These are phyloP conservation scores for Chaetomium fimeti DNA, from an alignment of 495 filamentous ascomycete species.

Conservation along the genomic window DNA sequence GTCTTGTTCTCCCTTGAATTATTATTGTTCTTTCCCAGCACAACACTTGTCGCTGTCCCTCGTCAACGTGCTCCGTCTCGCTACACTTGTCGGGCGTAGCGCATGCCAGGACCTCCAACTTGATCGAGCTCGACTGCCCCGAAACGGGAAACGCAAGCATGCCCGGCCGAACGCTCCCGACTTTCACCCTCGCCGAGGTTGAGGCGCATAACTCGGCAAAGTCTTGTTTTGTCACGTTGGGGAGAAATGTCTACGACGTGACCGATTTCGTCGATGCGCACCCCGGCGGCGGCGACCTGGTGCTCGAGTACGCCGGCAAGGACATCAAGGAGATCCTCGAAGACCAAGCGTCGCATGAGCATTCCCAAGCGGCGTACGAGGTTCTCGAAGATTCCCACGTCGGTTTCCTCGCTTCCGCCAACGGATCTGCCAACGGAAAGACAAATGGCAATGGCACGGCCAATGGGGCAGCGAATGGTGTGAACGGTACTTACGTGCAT, in stretches of 20 bases:
- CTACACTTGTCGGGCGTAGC: background rate
- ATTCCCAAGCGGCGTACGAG: slow-evolving; percentile 90
- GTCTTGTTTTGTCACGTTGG: slow-evolving; percentile 92
- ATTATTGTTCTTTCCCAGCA: background rate
- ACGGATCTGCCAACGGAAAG: slow-evolving; percentile 26
- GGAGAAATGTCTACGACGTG: slow-evolving; percentile 89
- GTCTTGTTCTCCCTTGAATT: background rate
- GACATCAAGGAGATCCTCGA: slow-evolving; percentile 81
- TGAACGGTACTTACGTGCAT: slow-evolving; percentile 53
- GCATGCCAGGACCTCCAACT: background rate
- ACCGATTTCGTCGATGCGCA: slow-evolving; percentile 85
- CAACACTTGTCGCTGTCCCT: background rate
- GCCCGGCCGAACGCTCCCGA: slow-evolving; percentile 64
- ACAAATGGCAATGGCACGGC: slow-evolving; percentile 31
- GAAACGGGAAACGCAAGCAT: slow-evolving; percentile 8
- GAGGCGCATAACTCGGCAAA: slow-evolving; percentile 72
- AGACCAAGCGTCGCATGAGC: slow-evolving; percentile 77
- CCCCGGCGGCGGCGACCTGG: slow-evolving; percentile 84
- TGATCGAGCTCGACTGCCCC: background rate
- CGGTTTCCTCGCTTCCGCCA: slow-evolving; percentile 62
- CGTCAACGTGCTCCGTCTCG: background rate
- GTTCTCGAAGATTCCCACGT: slow-evolving; percentile 77
- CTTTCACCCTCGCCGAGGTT: slow-evolving; percentile 73
- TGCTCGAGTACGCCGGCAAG: slow-evolving; percentile 86
- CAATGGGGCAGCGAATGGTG: slow-evolving; percentile 28